phyloP scores from a whole-genome alignment of 306 rosid species.

The Nissolia schottii region DNA sequence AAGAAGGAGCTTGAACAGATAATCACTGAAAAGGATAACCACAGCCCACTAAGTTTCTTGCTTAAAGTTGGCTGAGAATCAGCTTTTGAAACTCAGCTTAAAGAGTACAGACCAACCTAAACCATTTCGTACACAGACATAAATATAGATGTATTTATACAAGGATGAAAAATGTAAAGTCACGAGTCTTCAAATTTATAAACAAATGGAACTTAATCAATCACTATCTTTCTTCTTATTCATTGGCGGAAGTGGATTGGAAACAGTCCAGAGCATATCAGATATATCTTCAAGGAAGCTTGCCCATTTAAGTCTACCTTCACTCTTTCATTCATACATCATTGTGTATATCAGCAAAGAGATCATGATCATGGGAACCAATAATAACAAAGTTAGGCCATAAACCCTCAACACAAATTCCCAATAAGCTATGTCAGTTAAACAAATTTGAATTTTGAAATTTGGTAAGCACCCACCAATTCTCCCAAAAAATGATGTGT shows the following conservation, averaged over 20 bases:
- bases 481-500: not conserved
- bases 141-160: not conserved
- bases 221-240: not conserved
- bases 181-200: not conserved
- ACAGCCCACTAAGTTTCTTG: constrained; percentile 16
- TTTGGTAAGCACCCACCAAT: not conserved
- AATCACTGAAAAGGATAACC: constrained; percentile 57
- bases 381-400: not conserved
- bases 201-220: not conserved
- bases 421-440: not conserved
- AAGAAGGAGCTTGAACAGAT: constrained; percentile 94
- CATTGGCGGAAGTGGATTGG: not conserved
- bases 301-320: not conserved
- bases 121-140: not conserved
- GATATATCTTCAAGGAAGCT: not conserved
- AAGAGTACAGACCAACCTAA: constrained; percentile 1
- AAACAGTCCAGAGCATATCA: not conserved
- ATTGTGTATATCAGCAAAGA: not conserved
- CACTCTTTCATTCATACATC: not conserved
- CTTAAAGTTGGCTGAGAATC: not conserved
- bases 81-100: not conserved
- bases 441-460: not conserved
- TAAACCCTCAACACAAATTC: not conserved
- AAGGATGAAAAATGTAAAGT: not conserved
- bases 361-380: not conserved